These are phyloP conservation scores for Trichoderma harzianum DNA, from an alignment of 2,329 filamentous ascomycete species.

Conservation along the genomic window DNA sequence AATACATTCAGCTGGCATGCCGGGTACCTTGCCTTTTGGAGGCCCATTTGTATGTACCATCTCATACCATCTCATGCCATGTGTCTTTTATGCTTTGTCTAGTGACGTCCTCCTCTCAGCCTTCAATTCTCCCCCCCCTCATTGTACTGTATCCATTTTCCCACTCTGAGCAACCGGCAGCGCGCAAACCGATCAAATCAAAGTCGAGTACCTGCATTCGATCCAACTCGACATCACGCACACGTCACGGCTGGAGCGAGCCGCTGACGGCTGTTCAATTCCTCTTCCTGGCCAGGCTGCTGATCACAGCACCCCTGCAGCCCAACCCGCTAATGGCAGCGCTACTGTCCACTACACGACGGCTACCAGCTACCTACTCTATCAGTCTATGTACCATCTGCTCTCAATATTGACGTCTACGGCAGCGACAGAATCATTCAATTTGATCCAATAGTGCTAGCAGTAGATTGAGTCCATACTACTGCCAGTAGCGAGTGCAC, in stretches of 20 bases:
- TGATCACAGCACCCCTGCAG: conserved; percentile 11
- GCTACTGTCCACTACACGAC: background rate
- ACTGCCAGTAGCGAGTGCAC: background rate
- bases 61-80: background rate
- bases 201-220: background rate
- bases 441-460: background rate
- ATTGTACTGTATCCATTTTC: background rate
- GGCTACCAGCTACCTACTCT: no score
- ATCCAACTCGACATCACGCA: background rate
- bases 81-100: background rate
- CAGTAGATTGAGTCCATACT: no score
- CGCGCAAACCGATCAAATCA: background rate
- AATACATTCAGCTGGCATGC: background rate
- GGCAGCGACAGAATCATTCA: no score
- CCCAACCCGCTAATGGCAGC: conserved; percentile 6
- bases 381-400: no score
- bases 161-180: background rate
- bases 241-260: conserved; percentile 2
- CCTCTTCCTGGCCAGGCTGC: background rate
- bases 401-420: background rate
- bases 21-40: background rate
- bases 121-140: background rate
- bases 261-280: background rate
- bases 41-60: background rate
- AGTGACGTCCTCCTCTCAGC: background rate